phyloP scores from a whole-genome alignment of 179 eudicot genomes.

The Camellia oleifera region DNA sequence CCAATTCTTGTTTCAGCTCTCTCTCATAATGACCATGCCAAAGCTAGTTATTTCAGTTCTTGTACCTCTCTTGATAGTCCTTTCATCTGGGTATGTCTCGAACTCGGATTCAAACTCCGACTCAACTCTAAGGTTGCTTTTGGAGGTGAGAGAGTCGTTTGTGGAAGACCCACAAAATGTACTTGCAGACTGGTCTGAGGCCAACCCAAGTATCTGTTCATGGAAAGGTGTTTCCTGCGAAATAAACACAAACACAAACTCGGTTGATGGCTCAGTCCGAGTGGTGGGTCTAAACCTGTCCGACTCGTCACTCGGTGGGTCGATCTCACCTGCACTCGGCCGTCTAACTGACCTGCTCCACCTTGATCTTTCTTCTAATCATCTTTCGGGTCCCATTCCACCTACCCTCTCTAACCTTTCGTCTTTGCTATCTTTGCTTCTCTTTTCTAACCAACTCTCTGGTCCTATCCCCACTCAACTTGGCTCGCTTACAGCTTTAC shows the following conservation, averaged over 20 bases:
- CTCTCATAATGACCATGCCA: too few relatives aligned
- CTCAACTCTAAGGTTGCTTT: conserved; percentile 32
- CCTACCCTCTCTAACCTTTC: conserved; percentile 72
- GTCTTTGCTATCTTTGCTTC: conserved; percentile 51
- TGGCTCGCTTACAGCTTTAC: conserved; percentile 51
- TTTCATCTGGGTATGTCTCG: too few relatives aligned
- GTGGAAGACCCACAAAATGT: conserved; percentile 55
- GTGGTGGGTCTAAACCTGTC: conserved; percentile 67
- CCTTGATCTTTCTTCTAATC: conserved; percentile 79
- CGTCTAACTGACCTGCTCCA: conserved; percentile 52
- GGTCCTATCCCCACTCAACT: conserved; percentile 75
- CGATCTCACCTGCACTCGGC: conserved; percentile 66
- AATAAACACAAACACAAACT: conserved; percentile 15
- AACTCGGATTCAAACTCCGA: too few relatives aligned
- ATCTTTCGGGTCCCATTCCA: conserved; percentile 80
- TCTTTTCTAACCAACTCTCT: conserved; percentile 73
- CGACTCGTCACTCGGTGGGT: conserved; percentile 58
- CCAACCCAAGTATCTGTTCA: conserved; percentile 52
- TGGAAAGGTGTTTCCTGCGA: conserved; percentile 71
- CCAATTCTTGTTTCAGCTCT: too few relatives aligned
- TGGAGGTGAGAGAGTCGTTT: conserved; percentile 60
- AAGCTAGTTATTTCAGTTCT: too few relatives aligned
- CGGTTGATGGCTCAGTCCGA: conserved; percentile 33
- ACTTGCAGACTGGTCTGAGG: conserved; percentile 47
- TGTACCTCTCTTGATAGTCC: too few relatives aligned